Percentiles rank a stretch among this genome's conserved stretches.
These are phyloP conservation scores for Trebouxiophyceae sp. DNA, from an alignment of 163 green algal species.

Conservation along the genomic window DNA sequence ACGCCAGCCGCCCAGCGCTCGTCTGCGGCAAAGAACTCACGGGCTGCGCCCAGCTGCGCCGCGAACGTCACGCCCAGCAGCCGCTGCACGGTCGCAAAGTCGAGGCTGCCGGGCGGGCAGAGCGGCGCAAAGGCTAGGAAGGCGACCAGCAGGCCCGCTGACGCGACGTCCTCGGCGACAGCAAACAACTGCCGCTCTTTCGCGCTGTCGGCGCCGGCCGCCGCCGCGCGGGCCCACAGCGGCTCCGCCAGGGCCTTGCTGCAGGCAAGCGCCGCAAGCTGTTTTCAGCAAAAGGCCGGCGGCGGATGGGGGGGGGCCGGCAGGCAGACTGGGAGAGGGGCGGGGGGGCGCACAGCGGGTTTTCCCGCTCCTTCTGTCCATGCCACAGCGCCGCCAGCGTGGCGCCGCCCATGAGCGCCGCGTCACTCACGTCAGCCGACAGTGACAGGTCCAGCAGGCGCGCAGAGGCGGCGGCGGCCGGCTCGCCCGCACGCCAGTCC, in stretches of 20 bases:
- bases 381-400: conserved; percentile 45
- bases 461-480: conserved; percentile 10
- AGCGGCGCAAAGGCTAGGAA: conserved; percentile 52
- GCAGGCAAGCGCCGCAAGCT: too few species aligned
- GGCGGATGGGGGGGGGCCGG: too few species aligned
- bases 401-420: conserved; percentile 16
- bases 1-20: conserved; percentile 42
- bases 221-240: conserved; percentile 38
- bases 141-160: conserved; percentile 43
- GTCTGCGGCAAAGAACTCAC: conserved; percentile 52
- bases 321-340: too few species aligned
- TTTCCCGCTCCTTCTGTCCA: neutral
- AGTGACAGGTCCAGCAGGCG: conserved; percentile 39
- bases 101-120: conserved; percentile 36
- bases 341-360: conserved; percentile 24
- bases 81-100: conserved; percentile 39
- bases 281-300: too few species aligned
- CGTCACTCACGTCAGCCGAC: conserved; percentile 32
- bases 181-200: conserved; percentile 40
- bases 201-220: conserved; percentile 27
- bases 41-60: conserved; percentile 29
- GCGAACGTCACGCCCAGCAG: conserved; percentile 32
- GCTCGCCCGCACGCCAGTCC: conserved; percentile 13
- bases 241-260: conserved; percentile 25
- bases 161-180: conserved; percentile 52